Percentiles rank a stretch among this genome's conserved stretches.
Evolutionary conservation across 2,329 filamentous ascomycete genomes (phyloP).

Genomic region (Domatiomyces globalis): DNA sequence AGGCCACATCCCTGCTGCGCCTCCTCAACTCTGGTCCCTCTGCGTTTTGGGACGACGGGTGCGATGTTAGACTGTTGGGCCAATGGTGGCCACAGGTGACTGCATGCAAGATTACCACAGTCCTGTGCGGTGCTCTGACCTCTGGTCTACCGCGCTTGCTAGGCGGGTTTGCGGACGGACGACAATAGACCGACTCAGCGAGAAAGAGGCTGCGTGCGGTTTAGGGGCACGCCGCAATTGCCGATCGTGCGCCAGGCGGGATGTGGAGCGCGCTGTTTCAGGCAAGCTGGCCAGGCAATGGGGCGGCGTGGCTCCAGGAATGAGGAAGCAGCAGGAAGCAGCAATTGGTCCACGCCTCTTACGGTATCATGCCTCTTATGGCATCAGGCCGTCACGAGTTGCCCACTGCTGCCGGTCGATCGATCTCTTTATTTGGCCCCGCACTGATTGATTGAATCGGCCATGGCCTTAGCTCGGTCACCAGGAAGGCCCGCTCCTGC

Average conservation of each 20-base stretch:
- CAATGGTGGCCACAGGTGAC: not conserved
- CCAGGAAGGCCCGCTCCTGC: too few relatives aligned
- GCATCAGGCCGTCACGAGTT: not conserved
- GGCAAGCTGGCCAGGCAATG: not conserved
- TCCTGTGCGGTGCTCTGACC: not conserved
- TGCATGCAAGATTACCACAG: not conserved
- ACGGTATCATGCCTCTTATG: too few relatives aligned
- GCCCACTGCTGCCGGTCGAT: not conserved
- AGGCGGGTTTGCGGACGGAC: not conserved
- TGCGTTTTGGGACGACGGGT: not conserved
- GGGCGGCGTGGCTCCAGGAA: too few relatives aligned
- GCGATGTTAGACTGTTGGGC: not conserved
- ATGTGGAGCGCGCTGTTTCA: not conserved
- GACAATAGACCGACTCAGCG: not conserved
- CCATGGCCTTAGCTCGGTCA: too few relatives aligned
- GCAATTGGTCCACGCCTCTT: too few relatives aligned
- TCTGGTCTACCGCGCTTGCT: not conserved
- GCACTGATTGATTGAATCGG: too few relatives aligned
- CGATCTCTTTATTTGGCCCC: too few relatives aligned
- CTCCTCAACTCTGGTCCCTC: not conserved
- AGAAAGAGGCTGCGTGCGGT: not conserved
- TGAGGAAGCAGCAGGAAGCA: not conserved
- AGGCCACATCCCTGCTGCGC: not conserved
- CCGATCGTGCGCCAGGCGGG: too few relatives aligned
- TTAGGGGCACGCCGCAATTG: too few relatives aligned